Evolutionary conservation across 495 filamentous ascomycete species (phyloP).

Genomic region (Bacidia gigantensis): DNA sequence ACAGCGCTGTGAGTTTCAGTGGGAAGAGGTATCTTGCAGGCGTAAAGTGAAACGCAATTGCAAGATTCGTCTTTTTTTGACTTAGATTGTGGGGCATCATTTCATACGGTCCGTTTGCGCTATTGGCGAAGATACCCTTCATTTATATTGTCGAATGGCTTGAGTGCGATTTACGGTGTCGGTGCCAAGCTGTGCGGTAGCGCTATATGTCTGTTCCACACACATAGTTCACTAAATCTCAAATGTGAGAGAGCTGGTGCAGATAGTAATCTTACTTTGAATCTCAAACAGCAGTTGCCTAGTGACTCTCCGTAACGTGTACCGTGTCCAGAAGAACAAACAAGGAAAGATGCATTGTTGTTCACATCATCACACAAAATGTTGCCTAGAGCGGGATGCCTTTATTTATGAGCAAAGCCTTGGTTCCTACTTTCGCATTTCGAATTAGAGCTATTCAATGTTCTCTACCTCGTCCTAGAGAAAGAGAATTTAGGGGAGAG

Average conservation of each 20-base stretch:
- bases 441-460: too few relatives aligned
- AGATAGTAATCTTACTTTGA: background rate
- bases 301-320: background rate
- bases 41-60: background rate
- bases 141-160: background rate
- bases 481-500: too few relatives aligned
- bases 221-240: background rate
- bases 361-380: too few relatives aligned
- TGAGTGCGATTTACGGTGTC: background rate
- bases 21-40: background rate
- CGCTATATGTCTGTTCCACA: background rate
- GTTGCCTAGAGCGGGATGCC: background rate
- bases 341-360: too few relatives aligned
- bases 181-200: background rate
- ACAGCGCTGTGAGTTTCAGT: background rate
- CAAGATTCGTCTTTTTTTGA: background rate
- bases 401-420: too few relatives aligned
- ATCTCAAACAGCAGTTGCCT: background rate
- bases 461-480: too few relatives aligned
- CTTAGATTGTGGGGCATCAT: background rate
- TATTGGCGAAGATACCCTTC: slow-evolving; percentile 13
- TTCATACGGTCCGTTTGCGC: background rate
- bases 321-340: too few relatives aligned
- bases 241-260: background rate
- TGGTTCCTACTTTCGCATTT: too few relatives aligned